Base-by-base conservation (phyloP, 257 asterid genomes). In the Haberlea rhodopensis region DNA sequence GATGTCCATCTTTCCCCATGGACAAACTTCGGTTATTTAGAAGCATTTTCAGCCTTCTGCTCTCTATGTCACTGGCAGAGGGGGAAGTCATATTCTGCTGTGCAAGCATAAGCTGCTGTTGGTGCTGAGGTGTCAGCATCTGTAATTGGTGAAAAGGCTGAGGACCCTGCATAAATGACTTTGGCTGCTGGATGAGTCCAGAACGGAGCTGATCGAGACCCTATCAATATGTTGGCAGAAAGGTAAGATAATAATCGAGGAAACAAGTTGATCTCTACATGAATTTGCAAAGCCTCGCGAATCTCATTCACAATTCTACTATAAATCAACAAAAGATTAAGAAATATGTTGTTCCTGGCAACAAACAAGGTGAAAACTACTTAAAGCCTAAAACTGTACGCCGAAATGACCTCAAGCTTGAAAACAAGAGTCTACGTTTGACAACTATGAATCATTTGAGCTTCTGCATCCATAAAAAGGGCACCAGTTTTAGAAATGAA, bases 71-170 rank as follows among this genome's bases (percentile, higher is more conserved):
- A 63, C 54, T 81, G 48, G 91, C 86, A 53, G 97, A 84, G 18
- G 97, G 87, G 21, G 99, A 94, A n/a, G 94, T 80, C 76, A 90
- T 45, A 71, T 69, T 89, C 75, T 94, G 97, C 72, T 90, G 99
- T 0, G 96, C 97, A 27, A 94, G 78, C 86, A 94, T 76, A 46
- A 94, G 95, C 66, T 92, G 99, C 68, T 89, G 98, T 57, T 92
- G 97, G 76, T 92, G 96, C 87, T 92, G 99, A 28, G 95, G 95
- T 65, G 98, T 69, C 31, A 94, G 75, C 95, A 94, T 88, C 79
- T 90, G 99, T 45, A 26, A 70, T 71, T 90, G 97, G 82, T 84
- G 95, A 69, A 82, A 94, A 43, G 97, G 92, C 75, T 94, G 97
- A 40, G 91, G 78, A 25, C 95, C 91, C 70, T 88, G 96, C 88